Percentiles rank a stretch among this genome's conserved stretches.
phyloP scores from a whole-genome alignment of 805 yeast species.

The Wickerhamiella slavikovae region DNA sequence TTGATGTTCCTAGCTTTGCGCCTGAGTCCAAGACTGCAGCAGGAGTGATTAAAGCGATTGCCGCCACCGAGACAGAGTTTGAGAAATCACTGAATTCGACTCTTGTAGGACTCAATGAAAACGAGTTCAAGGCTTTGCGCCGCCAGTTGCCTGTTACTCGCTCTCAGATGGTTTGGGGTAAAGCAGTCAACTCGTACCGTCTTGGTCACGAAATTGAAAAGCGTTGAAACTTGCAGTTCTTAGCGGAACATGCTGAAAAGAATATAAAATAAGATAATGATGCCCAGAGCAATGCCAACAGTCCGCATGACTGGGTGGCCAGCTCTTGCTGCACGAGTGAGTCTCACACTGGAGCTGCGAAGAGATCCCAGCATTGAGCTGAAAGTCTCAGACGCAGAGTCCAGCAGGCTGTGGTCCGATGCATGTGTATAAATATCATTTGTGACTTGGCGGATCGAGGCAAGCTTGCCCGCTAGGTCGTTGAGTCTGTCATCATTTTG shows the following conservation, averaged over 20 bases:
- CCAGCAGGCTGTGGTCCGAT: conserved; percentile 23
- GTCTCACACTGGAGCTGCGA: conserved; percentile 29
- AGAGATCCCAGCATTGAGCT: conserved; percentile 27
- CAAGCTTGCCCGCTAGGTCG: conserved; percentile 41
- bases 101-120: conserved; percentile 56
- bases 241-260: conserved; percentile 27
- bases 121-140: conserved; percentile 63
- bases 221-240: neutral
- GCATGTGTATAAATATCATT: conserved; percentile 50
- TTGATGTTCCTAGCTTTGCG: too few relatives aligned
- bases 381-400: conserved; percentile 30
- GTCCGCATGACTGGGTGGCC: conserved; percentile 41
- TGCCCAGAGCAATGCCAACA: conserved; percentile 33
- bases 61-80: conserved; percentile 33
- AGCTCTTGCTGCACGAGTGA: conserved; percentile 33
- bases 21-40: conserved; percentile 24
- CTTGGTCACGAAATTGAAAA: conserved; percentile 29
- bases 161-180: conserved; percentile 87
- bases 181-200: conserved; percentile 72
- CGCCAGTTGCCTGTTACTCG: conserved; percentile 85
- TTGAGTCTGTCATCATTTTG: conserved; percentile 46
- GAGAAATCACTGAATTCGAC: conserved; percentile 40
- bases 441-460: conserved; percentile 43
- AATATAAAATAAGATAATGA: conserved; percentile 37
- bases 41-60: conserved; percentile 20